These are phyloP conservation scores for Tubosaeta brunneosetosa DNA, from an alignment of 768 basidiomycete species.

Conservation along the genomic window DNA sequence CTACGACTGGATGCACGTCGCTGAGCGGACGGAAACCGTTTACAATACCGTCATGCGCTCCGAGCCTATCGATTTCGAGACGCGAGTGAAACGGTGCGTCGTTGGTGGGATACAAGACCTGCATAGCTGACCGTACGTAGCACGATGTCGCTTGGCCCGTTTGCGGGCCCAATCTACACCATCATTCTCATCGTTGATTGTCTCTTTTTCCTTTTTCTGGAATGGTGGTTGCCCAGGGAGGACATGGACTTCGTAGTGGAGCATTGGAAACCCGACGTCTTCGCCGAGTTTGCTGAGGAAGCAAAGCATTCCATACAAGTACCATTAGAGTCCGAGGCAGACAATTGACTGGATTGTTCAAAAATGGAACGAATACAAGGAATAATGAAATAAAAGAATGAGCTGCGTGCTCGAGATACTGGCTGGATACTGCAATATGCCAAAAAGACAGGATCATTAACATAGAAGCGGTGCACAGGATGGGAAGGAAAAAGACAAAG, in stretches of 20 bases:
- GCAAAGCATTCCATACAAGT: background rate
- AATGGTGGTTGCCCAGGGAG: slow-evolving; percentile 78
- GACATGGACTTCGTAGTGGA: slow-evolving; percentile 69
- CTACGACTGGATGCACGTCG: slow-evolving; percentile 83
- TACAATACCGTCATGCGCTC: slow-evolving; percentile 65
- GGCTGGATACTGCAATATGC: slow-evolving; percentile 2
- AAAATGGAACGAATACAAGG: slow-evolving; percentile 13
- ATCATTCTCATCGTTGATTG: slow-evolving; percentile 87
- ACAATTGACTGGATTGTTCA: background rate
- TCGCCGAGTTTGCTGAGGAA: slow-evolving; percentile 14
- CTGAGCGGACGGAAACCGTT: slow-evolving; percentile 77
- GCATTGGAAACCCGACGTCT: slow-evolving; percentile 49
- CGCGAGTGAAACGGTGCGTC: slow-evolving; percentile 68
- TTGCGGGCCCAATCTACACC: slow-evolving; percentile 84
- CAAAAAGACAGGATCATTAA: background rate
- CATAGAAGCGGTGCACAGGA: background rate
- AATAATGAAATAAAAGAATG: slow-evolving; percentile 17
- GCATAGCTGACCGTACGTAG: slow-evolving; percentile 28
- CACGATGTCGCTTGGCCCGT: slow-evolving; percentile 72
- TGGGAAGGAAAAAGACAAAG: background rate
- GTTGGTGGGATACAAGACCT: background rate
- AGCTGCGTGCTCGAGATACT: slow-evolving; percentile 2
- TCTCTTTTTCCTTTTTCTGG: slow-evolving; percentile 49
- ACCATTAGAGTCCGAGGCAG: background rate
- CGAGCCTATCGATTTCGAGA: slow-evolving; percentile 65